Base-by-base conservation (phyloP, 805 yeast genomes). In the Yarrowia porcina region DNA sequence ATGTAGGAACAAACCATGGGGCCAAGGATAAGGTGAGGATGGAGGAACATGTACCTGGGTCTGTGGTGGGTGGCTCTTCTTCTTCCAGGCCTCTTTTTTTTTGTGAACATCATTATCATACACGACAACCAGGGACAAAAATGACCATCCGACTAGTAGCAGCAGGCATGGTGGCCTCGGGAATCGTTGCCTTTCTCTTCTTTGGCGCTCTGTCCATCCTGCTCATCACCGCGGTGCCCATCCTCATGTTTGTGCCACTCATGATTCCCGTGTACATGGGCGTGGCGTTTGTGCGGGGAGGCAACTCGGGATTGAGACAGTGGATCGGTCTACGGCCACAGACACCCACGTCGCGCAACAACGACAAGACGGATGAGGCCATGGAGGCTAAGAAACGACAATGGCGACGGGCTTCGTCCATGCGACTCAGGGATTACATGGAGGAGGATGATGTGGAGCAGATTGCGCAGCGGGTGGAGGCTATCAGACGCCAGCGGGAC, bases 331-430 rank as follows among this genome's bases (percentile, higher is more conserved):
- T 56, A 21, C 15, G 49, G 12, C 49, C 61, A 39, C 38, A 39
- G 20, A 56, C 61, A 3, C 61, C 61, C 15, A 56, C 59, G 13
- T 35, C 59, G 13, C 32, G 59, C 11, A 52, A 36, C 59, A 52
- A 52, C 44, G 59, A 52, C 59, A 52, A 52, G 32, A 52, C 59
- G 13, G 59, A 52, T 18, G 59, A 35, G 33, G 59, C 73, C 32
- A 35, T 52, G 59, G 59, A 52, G 25, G 59, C 42, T 18, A 52
- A 52, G n/a, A 52, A 52, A n/a, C 59, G 59, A 2, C 59, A 52
- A 13, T 52, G 59, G 59, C 59, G 44, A 25, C 59, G 59, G 33
- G 44, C 44, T 3, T 52, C 59, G 20, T 35, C 59, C 33, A 17
- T 36, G 44, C 44, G 59, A 0, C 59, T 52, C 18, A 17, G 52